Conservation (phyloP, 306 rosid genomes). For the Cicer bijugum region DNA sequence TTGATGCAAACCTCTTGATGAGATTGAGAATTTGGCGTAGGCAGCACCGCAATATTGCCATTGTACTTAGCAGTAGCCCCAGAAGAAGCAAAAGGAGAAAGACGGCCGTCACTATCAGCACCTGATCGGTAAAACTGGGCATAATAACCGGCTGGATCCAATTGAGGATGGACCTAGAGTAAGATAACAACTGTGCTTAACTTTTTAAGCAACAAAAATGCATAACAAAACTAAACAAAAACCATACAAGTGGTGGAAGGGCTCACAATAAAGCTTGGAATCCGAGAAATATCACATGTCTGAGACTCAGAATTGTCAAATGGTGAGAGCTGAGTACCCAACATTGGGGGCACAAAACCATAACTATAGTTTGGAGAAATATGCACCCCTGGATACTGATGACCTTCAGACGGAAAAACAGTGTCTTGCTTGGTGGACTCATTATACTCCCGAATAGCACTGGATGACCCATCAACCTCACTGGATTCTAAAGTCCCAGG, state of each 20-base stretch:
- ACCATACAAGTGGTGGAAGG: slow-evolving; percentile 24
- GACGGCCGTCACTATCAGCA: slow-evolving; percentile 79
- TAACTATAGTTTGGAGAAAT: slow-evolving; percentile 68
- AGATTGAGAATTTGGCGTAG: slow-evolving; percentile 72
- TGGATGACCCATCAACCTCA: slow-evolving; percentile 73
- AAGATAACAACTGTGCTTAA: slow-evolving; percentile 38
- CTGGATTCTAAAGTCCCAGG: slow-evolving; percentile 64
- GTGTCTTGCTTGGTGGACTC: slow-evolving; percentile 77
- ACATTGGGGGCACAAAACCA: slow-evolving; percentile 78
- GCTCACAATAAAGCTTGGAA: slow-evolving; percentile 84
- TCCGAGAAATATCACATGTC: slow-evolving; percentile 71
- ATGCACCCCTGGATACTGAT: slow-evolving; percentile 65
- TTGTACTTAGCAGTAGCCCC: slow-evolving; percentile 76
- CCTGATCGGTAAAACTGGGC: slow-evolving; percentile 87
- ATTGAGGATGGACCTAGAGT: slow-evolving; percentile 75
- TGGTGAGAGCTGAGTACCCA: slow-evolving; percentile 74
- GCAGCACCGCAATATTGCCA: slow-evolving; percentile 72
- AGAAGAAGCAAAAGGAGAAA: slow-evolving; percentile 81
- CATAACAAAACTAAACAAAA: slow-evolving; percentile 33
- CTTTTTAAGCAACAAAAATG: slow-evolving; percentile 38
- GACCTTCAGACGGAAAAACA: slow-evolving; percentile 72
- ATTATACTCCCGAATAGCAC: slow-evolving; percentile 59
- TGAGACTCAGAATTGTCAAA: slow-evolving; percentile 86
- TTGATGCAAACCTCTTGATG: slow-evolving; percentile 79
- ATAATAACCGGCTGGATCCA: slow-evolving; percentile 82